phyloP scores from a whole-genome alignment of 2,329 filamentous ascomycete genomes.

The Mariannaea elegans region DNA sequence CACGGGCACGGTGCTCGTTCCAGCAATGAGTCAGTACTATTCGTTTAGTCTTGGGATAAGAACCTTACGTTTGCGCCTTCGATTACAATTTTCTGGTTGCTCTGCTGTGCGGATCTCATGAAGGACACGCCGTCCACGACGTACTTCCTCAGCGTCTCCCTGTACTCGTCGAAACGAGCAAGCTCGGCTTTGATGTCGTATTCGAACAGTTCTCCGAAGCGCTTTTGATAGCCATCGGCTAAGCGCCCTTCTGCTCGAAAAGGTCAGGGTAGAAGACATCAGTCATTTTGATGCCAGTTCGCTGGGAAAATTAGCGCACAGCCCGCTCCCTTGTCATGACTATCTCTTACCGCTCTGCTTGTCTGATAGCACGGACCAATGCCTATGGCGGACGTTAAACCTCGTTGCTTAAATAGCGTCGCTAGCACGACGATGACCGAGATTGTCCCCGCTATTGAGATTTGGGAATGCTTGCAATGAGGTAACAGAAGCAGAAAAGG shows the following conservation, averaged over 20 bases:
- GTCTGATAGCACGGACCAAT: slow-evolving; percentile 50
- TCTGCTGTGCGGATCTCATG: slow-evolving; percentile 67
- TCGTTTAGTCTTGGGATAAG: slow-evolving; percentile 47
- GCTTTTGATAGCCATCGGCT: slow-evolving; percentile 65
- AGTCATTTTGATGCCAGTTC: slow-evolving; percentile 72
- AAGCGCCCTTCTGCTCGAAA: slow-evolving; percentile 73
- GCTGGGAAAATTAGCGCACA: slow-evolving; percentile 45
- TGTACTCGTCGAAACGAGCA: slow-evolving; percentile 64
- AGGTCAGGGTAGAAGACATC: slow-evolving; percentile 73
- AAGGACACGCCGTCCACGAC: slow-evolving; percentile 74
- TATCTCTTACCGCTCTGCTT: slow-evolving; percentile 40
- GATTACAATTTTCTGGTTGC: slow-evolving; percentile 68
- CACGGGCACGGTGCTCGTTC: slow-evolving; percentile 30
- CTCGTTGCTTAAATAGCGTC: slow-evolving; percentile 31
- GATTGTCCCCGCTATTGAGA: slow-evolving; percentile 23
- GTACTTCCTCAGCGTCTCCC: slow-evolving; percentile 60
- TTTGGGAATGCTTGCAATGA: slow-evolving; percentile 30
- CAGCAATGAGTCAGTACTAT: slow-evolving; percentile 52
- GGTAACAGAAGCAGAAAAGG: slow-evolving; percentile 23
- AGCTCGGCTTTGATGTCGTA: slow-evolving; percentile 75
- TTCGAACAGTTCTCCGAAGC: slow-evolving; percentile 71
- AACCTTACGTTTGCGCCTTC: slow-evolving; percentile 64
- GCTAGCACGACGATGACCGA: slow-evolving; percentile 21
- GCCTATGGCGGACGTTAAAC: slow-evolving; percentile 42
- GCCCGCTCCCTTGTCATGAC: slow-evolving; percentile 26